Conservation (phyloP, 495 filamentous ascomycete species). For the Elaphomyces granulatus region DNA sequence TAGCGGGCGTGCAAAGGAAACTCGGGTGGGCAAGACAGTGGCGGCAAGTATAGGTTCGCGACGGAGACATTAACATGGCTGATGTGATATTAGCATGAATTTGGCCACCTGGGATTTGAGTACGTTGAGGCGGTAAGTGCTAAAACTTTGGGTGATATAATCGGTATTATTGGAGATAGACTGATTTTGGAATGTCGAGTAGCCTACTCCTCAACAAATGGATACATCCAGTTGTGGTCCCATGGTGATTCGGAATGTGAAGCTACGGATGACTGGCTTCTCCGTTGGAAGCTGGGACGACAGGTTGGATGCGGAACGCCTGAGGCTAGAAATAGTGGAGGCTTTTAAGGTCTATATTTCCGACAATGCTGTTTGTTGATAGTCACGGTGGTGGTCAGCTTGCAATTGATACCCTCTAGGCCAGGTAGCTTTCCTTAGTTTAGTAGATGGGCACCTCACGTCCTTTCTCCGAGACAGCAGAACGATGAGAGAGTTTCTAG, state of each 20-base stretch:
- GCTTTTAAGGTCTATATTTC: not conserved
- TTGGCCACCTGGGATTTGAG: too few species aligned
- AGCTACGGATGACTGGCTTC: conserved; percentile 12
- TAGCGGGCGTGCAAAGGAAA: conserved; percentile 5
- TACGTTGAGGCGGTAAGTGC: too few species aligned
- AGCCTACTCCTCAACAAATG: conserved; percentile 7
- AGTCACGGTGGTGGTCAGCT: not conserved
- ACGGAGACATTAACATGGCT: too few species aligned
- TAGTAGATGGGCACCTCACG: too few species aligned
- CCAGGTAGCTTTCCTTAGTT: too few species aligned
- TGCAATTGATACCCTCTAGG: not conserved
- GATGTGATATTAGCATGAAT: too few species aligned
- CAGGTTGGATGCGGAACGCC: conserved; percentile 8
- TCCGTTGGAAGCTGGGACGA: conserved; percentile 10
- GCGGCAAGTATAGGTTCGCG: too few species aligned
- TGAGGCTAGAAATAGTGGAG: conserved; percentile 1
- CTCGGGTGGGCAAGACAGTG: not conserved
- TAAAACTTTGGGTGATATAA: too few species aligned
- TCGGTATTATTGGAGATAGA: too few species aligned
- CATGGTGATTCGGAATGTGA: conserved; percentile 10
- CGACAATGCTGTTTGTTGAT: not conserved
- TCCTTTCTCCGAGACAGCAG: too few species aligned
- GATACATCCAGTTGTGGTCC: conserved; percentile 11
- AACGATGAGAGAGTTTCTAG: too few species aligned
- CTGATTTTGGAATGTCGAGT: not conserved